Percentiles rank a stretch among this genome's conserved stretches.
phyloP scores from a whole-genome alignment of 2,329 filamentous ascomycete species.

The Karstenula rhodostoma region DNA sequence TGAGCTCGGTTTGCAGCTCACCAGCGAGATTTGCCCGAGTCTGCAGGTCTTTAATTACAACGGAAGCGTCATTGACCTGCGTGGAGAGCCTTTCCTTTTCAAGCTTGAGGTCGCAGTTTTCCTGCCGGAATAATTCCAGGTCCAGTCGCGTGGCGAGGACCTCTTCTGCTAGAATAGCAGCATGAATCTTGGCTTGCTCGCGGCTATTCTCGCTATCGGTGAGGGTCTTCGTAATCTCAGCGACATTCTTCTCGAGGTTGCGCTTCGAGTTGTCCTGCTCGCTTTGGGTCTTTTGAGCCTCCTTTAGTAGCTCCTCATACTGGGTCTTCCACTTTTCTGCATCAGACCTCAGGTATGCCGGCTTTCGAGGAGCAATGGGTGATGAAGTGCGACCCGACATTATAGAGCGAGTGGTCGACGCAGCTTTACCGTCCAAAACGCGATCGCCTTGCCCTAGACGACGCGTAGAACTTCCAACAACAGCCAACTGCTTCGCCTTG shows the following conservation, averaged over 20 bases:
- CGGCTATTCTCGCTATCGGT: neutral
- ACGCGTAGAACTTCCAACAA: neutral
- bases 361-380: neutral
- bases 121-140: neutral
- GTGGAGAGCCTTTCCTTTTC: neutral
- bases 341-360: neutral
- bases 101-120: neutral
- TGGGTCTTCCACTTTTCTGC: neutral
- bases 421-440: neutral
- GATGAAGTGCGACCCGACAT: neutral
- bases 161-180: neutral
- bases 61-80: neutral
- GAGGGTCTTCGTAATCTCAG: neutral
- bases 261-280: neutral
- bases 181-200: neutral
- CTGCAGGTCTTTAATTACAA: neutral
- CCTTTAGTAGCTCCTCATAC: neutral
- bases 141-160: neutral
- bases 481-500: too few species aligned
- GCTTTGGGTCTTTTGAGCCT: neutral
- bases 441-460: neutral
- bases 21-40: neutral
- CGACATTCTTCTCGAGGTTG: neutral
- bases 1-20: slow-evolving; percentile 4
- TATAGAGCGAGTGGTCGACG: neutral